These are phyloP conservation scores for Microbotryomycetes sp. DNA, from an alignment of 1,284 basidiomycete genomes.

Conservation along the genomic window DNA sequence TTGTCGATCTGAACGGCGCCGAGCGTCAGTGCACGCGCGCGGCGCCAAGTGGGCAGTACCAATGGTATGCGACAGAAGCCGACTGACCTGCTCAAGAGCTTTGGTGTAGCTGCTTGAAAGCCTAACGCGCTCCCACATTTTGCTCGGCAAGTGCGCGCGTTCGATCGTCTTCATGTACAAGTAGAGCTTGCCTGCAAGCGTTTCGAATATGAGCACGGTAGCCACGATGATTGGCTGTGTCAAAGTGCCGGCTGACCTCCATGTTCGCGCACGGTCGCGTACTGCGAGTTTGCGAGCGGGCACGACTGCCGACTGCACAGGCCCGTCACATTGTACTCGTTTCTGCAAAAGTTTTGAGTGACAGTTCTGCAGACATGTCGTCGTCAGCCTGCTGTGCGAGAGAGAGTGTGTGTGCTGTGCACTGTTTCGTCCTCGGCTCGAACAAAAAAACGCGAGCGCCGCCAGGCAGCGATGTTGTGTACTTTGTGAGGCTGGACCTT, in stretches of 20 bases:
- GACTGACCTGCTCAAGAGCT: slow-evolving; percentile 77
- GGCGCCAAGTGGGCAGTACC: neutral
- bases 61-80: neutral
- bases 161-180: slow-evolving; percentile 99
- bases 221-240: neutral
- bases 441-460: neutral
- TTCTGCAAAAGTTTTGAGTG: slow-evolving; percentile 95
- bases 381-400: no score
- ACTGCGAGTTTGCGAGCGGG: slow-evolving; percentile 91
- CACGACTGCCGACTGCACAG: slow-evolving; percentile 93
- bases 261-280: slow-evolving; percentile 93
- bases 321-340: slow-evolving; percentile 98
- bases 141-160: slow-evolving; percentile 85
- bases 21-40: neutral
- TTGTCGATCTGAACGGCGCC: slow-evolving; percentile 69
- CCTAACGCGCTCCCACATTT: slow-evolving; percentile 95
- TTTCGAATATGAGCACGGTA: neutral
- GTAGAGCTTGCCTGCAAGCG: slow-evolving; percentile 70
- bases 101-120: slow-evolving; percentile 91
- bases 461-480: neutral
- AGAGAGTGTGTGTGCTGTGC: slow-evolving; percentile 2
- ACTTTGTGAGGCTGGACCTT: neutral
- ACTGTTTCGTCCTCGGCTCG: neutral
- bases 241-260: slow-evolving; percentile 56
- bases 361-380: slow-evolving; percentile 55